Percentiles rank a stretch among this genome's conserved stretches.
These are phyloP conservation scores for Phytophthora multivora DNA, from an alignment of 352 stramenopile genomes.

Conservation along the genomic window DNA sequence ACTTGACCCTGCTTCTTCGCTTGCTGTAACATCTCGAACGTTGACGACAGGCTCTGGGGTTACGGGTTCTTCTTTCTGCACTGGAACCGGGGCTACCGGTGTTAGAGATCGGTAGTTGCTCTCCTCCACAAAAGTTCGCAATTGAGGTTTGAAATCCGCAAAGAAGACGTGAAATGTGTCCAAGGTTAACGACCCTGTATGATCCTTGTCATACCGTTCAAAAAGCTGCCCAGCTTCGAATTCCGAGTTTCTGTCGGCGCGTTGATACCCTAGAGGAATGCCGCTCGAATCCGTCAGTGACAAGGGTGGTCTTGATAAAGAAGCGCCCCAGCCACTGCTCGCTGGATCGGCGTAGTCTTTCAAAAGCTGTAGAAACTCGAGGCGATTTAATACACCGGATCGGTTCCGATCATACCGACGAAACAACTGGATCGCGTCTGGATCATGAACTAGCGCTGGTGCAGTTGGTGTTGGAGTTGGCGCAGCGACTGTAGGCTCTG, in stretches of 20 bases:
- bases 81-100: slow-evolving; percentile 5
- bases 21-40: slow-evolving; percentile 4
- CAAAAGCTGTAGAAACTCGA: slow-evolving; percentile 76
- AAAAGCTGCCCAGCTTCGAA: slow-evolving; percentile 88
- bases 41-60: neutral
- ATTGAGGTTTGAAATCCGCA: slow-evolving; percentile 67
- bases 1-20: neutral
- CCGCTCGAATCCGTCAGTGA: slow-evolving; percentile 69
- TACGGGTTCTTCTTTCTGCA: slow-evolving; percentile 23
- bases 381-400: slow-evolving; percentile 53
- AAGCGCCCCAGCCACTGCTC: slow-evolving; percentile 4
- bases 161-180: slow-evolving; percentile 79
- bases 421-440: slow-evolving; percentile 83
- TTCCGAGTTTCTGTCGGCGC: slow-evolving; percentile 75
- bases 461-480: neutral
- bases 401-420: slow-evolving; percentile 71
- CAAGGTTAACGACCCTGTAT: slow-evolving; percentile 57
- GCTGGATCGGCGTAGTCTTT: slow-evolving; percentile 61
- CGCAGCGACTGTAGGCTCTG: neutral
- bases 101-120: slow-evolving; percentile 37
- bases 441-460: slow-evolving; percentile 30
- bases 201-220: slow-evolving; percentile 76
- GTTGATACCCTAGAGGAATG: slow-evolving; percentile 75
- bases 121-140: slow-evolving; percentile 71
- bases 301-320: slow-evolving; percentile 41